A percentile compares a stretch with the other conserved stretches of the same genome.
Evolutionary conservation across 129 eudicot species (phyloP).

Genomic region (Flaveria ramosissima): DNA sequence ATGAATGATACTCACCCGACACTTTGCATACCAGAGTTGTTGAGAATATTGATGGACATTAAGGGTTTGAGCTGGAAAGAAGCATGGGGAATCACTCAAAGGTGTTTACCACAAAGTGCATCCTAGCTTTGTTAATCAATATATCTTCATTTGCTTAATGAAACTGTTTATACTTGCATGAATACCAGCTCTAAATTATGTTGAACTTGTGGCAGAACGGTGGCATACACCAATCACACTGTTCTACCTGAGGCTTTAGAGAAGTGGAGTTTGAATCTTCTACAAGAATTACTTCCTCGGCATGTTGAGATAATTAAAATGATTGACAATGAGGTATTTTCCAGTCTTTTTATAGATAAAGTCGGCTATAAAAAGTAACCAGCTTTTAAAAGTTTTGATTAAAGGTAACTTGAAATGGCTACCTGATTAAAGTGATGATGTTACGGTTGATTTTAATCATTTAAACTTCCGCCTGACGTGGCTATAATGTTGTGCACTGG

Average conservation of each 20-base stretch:
- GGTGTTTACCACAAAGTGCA: conserved; percentile 36
- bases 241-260: conserved; percentile 94
- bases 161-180: background rate
- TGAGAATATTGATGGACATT: conserved; percentile 68
- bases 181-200: background rate
- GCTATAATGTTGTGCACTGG: background rate
- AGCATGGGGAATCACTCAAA: conserved; percentile 85
- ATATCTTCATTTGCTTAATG: background rate
- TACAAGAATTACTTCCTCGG: conserved; percentile 77
- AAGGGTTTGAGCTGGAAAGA: conserved; percentile 84
- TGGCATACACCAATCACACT: conserved; percentile 91
- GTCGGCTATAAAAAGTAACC: background rate
- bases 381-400: background rate
- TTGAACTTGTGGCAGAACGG: conserved; percentile 54
- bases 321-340: conserved; percentile 67
- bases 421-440: background rate
- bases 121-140: conserved; percentile 6
- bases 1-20: conserved; percentile 98
- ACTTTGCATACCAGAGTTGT: conserved; percentile 79
- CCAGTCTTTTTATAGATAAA: background rate
- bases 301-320: conserved; percentile 76
- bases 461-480: background rate
- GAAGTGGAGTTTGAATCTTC: conserved; percentile 79
- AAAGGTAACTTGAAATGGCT: background rate
- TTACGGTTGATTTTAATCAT: background rate